phyloP scores from a whole-genome alignment of 176 grass and related monocot species.

The Musa acuminata region DNA sequence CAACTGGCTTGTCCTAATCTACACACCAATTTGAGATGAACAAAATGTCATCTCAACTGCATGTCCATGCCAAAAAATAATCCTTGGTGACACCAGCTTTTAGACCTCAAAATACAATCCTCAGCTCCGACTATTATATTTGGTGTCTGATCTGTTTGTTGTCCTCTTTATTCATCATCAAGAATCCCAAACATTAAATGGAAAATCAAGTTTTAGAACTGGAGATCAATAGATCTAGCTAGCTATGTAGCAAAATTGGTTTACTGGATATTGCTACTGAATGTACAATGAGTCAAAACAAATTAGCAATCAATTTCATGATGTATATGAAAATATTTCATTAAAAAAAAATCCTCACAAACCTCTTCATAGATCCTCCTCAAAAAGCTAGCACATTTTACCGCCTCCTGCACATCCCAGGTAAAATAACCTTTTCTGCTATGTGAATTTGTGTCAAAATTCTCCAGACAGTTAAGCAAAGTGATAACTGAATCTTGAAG shows the following conservation, averaged over 20 bases:
- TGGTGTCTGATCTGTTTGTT: neutral
- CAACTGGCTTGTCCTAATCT: neutral
- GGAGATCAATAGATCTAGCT: neutral
- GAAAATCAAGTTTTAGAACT: neutral
- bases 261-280: neutral
- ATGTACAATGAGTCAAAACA: neutral
- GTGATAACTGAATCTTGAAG: slow-evolving; percentile 66
- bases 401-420: slow-evolving; percentile 55
- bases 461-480: slow-evolving; percentile 85
- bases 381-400: slow-evolving; percentile 83
- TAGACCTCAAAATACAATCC: neutral
- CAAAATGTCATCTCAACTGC: too few relatives aligned
- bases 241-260: neutral
- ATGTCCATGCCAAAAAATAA: neutral
- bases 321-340: neutral
- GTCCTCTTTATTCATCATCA: neutral
- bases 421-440: slow-evolving; percentile 48
- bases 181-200: neutral
- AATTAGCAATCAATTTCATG: slow-evolving; percentile 18
- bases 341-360: slow-evolving; percentile 20
- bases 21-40: neutral
- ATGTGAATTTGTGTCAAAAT: slow-evolving; percentile 45
- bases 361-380: slow-evolving; percentile 99
- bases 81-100: neutral
- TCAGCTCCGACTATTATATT: neutral